phyloP scores from a whole-genome alignment of 768 basidiomycete species.

The Mycena rebaudengoi region DNA sequence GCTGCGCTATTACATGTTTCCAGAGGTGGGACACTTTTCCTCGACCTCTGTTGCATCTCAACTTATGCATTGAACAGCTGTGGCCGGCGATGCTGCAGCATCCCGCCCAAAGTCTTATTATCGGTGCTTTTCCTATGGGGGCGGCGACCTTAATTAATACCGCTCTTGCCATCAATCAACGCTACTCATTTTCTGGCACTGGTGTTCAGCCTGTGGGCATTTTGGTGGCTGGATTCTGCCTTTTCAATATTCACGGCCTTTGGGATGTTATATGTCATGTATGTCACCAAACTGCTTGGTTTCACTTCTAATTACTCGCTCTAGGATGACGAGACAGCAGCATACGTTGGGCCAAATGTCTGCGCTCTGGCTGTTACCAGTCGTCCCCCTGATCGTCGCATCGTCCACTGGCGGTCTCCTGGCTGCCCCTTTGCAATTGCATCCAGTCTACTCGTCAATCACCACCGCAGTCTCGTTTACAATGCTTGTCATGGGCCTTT shows the following conservation, averaged over 20 bases:
- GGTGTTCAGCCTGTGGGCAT: slow-evolving; percentile 59
- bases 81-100: slow-evolving; percentile 58
- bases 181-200: slow-evolving; percentile 56
- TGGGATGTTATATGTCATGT: slow-evolving; percentile 33
- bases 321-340: slow-evolving; percentile 64
- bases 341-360: slow-evolving; percentile 58
- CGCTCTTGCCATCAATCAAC: slow-evolving; percentile 47
- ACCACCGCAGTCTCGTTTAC: slow-evolving; percentile 54
- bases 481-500: slow-evolving; percentile 47
- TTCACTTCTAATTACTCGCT: neutral
- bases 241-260: slow-evolving; percentile 50
- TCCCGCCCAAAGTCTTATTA: slow-evolving; percentile 59
- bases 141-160: slow-evolving; percentile 59
- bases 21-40: slow-evolving; percentile 21
- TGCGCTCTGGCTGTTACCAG: slow-evolving; percentile 68
- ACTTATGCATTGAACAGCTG: slow-evolving; percentile 10
- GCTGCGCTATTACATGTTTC: slow-evolving; percentile 52
- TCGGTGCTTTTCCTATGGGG: slow-evolving; percentile 58
- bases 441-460: slow-evolving; percentile 50
- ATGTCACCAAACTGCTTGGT: neutral
- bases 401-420: slow-evolving; percentile 65
- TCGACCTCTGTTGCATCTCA: neutral
- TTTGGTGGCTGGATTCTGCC: slow-evolving; percentile 72
- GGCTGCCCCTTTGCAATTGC: slow-evolving; percentile 49
- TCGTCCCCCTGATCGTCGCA: slow-evolving; percentile 67